Evolutionary conservation across 2,329 filamentous ascomycete species (phyloP).

Genomic region (Aspergillus unguis): DNA sequence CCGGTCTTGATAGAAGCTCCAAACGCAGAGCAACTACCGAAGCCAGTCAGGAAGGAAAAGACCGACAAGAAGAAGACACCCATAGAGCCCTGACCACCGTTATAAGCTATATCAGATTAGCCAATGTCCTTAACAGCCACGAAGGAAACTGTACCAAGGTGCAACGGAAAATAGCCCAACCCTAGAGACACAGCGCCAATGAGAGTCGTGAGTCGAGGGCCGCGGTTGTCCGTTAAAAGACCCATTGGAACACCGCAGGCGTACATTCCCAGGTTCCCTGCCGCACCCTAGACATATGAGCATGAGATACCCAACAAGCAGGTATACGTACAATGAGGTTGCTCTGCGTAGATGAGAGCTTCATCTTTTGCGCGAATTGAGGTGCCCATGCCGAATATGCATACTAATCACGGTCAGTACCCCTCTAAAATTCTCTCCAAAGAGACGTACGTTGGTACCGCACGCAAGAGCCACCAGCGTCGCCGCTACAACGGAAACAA

Average conservation of each 20-base stretch:
- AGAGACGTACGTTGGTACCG: slow-evolving; percentile 72
- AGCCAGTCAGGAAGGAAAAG: slow-evolving; percentile 78
- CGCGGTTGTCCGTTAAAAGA: slow-evolving; percentile 77
- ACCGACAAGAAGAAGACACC: slow-evolving; percentile 65
- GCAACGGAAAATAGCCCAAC: slow-evolving; percentile 81
- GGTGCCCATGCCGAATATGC: slow-evolving; percentile 98
- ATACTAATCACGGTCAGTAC: slow-evolving; percentile 60
- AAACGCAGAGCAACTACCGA: slow-evolving; percentile 91
- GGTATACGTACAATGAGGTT: slow-evolving; percentile 70
- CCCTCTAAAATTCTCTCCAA: slow-evolving; percentile 1
- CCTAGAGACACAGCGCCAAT: slow-evolving; percentile 70
- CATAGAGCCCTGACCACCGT: slow-evolving; percentile 60
- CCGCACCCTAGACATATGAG: slow-evolving; percentile 46
- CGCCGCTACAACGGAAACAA: slow-evolving; percentile 80
- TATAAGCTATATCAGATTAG: slow-evolving; percentile 57
- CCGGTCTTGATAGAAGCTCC: slow-evolving; percentile 76
- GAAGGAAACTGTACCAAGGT: slow-evolving; percentile 46
- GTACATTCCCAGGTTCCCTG: slow-evolving; percentile 78
- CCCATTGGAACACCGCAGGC: slow-evolving; percentile 83
- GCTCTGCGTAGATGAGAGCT: slow-evolving; percentile 84
- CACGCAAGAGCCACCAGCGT: slow-evolving; percentile 83
- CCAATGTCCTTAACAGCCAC: background rate
- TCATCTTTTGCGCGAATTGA: slow-evolving; percentile 83
- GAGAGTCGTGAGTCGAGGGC: slow-evolving; percentile 74
- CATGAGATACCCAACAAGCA: background rate